These are phyloP conservation scores for Actinidia arguta DNA, from an alignment of 179 eudicot species.

Conservation along the genomic window DNA sequence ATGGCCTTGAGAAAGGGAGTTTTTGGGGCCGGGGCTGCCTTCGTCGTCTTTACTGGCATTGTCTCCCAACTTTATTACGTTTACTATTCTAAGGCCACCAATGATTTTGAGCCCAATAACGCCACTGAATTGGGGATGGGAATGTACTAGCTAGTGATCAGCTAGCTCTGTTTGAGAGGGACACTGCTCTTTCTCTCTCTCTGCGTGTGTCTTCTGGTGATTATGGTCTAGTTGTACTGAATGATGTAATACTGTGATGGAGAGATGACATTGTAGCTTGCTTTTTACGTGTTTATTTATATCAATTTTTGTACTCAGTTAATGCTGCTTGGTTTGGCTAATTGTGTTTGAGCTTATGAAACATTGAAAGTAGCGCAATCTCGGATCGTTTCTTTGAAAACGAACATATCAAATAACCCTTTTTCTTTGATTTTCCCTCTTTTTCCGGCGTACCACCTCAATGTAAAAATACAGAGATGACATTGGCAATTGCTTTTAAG, in stretches of 20 bases:
- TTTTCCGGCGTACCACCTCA: too few species aligned
- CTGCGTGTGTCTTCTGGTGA: background rate
- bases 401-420: too few species aligned
- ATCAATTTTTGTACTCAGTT: too few species aligned
- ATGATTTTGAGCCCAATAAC: constrained; percentile 26
- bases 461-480: too few species aligned
- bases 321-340: too few species aligned
- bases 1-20: constrained; percentile 77
- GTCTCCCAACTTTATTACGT: constrained; percentile 78
- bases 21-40: constrained; percentile 90
- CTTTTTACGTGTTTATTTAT: too few species aligned
- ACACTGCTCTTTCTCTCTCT: background rate
- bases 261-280: background rate
- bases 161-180: background rate
- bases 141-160: constrained; percentile 33
- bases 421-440: too few species aligned
- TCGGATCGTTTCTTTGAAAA: too few species aligned
- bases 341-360: too few species aligned
- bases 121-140: constrained; percentile 82
- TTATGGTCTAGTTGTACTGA: background rate
- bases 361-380: too few species aligned
- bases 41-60: constrained; percentile 74
- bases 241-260: background rate
- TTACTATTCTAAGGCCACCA: constrained; percentile 64
- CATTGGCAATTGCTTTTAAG: too few species aligned